phyloP scores from a whole-genome alignment of 306 rosid species.

The Argentina anserina region DNA sequence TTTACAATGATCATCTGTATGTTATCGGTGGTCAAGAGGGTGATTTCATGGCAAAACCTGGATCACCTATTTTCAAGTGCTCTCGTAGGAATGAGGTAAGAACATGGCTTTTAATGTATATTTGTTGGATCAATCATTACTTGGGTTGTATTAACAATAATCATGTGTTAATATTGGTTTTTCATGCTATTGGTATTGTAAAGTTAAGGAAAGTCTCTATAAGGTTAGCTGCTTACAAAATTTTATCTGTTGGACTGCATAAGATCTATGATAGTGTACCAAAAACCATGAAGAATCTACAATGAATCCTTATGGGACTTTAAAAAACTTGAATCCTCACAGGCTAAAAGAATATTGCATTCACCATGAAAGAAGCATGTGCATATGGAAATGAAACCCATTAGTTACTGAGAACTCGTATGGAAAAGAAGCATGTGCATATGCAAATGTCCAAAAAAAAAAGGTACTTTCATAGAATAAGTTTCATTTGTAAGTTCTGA shows the following conservation, averaged over 20 bases:
- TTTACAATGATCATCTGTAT: conserved; percentile 52
- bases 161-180: neutral
- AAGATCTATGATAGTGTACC: neutral
- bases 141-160: neutral
- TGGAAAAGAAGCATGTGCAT: neutral
- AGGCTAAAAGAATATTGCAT: neutral
- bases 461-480: neutral
- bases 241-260: neutral
- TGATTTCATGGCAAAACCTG: conserved; percentile 94
- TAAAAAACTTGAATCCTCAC: neutral
- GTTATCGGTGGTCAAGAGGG: conserved; percentile 97
- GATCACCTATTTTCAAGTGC: conserved; percentile 93
- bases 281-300: neutral
- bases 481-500: conserved; percentile 6
- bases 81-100: conserved; percentile 87
- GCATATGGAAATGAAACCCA: neutral
- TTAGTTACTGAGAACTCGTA: too few relatives aligned
- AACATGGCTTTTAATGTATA: neutral
- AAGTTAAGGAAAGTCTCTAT: neutral
- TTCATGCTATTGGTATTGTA: neutral
- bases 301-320: neutral
- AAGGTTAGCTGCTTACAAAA: neutral
- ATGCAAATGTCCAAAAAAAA: neutral
- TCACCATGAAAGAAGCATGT: neutral
- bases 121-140: conserved; percentile 8